Percentiles rank a stretch among this genome's conserved stretches.
Conservation (phyloP, 2,329 filamentous ascomycete species). For the Basipetospora chlamydospora region DNA sequence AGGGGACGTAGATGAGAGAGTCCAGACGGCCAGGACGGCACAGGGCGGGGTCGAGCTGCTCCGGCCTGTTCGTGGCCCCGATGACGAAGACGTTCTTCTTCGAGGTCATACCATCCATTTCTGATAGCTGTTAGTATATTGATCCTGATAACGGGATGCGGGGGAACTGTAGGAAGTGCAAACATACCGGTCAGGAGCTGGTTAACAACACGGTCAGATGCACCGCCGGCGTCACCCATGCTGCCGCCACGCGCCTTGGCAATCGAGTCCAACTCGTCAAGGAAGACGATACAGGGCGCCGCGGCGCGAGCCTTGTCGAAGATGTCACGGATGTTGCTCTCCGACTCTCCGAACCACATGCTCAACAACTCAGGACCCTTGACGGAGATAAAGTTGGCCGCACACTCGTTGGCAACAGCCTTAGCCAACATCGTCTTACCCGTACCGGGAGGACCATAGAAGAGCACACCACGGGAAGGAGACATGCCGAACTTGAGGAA, state of each 20-base stretch:
- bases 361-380: conserved; percentile 96
- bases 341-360: conserved; percentile 99
- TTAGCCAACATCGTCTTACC: conserved; percentile 99
- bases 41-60: conserved; percentile 94
- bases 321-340: conserved; percentile 99
- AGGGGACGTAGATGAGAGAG: conserved; percentile 93
- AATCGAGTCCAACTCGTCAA: conserved; percentile 97
- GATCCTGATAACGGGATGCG: neutral
- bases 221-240: conserved; percentile 88
- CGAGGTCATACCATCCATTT: conserved; percentile 99
- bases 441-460: conserved; percentile 98
- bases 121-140: conserved; percentile 34
- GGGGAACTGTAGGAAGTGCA: neutral
- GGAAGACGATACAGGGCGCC: conserved; percentile 95
- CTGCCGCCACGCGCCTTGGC: conserved; percentile 98
- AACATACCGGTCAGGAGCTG: conserved; percentile 86
- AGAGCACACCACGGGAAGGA: conserved; percentile 92
- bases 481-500: conserved; percentile 99
- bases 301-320: conserved; percentile 99
- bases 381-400: conserved; percentile 98
- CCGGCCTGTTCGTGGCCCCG: conserved; percentile 93
- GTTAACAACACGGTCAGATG: conserved; percentile 98
- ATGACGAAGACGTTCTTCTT: conserved; percentile 99
- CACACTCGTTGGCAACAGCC: conserved; percentile 97
- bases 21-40: conserved; percentile 98